Conservation (phyloP, 2,329 filamentous ascomycete genomes). For the Xylariales sp. region DNA sequence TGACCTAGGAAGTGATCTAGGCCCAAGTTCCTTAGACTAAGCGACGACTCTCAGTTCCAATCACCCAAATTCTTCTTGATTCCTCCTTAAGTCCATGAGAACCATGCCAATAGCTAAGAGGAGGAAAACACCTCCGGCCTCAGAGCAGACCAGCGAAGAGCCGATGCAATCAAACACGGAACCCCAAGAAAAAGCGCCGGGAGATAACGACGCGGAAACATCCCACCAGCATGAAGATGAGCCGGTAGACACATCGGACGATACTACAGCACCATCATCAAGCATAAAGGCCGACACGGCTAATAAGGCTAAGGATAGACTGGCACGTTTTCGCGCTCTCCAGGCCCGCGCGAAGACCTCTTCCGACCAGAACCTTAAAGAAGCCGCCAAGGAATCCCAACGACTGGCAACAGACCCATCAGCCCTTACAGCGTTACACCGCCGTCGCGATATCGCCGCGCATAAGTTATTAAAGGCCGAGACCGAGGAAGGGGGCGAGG, state of each 20-base stretch:
- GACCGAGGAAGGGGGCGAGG: constrained; percentile 83
- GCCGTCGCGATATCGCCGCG: constrained; percentile 86
- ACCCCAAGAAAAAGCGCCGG: constrained; percentile 35
- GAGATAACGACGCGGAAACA: constrained; percentile 34
- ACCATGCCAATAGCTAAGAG: constrained; percentile 59
- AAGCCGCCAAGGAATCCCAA: constrained; percentile 84
- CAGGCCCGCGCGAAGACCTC: constrained; percentile 82
- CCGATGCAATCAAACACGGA: constrained; percentile 42
- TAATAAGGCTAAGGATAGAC: constrained; percentile 70
- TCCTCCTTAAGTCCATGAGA: background rate
- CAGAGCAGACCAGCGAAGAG: constrained; percentile 39
- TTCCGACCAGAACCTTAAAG: constrained; percentile 80
- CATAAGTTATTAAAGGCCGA: constrained; percentile 96
- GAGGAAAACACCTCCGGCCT: constrained; percentile 53
- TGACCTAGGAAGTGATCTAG: too few relatives aligned
- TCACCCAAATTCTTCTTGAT: constrained; percentile 4
- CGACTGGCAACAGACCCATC: constrained; percentile 81
- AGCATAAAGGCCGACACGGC: constrained; percentile 36
- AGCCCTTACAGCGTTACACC: constrained; percentile 80
- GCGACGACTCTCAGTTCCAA: background rate
- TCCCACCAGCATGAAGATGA: constrained; percentile 25
- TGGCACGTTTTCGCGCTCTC: constrained; percentile 87
- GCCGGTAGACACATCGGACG: constrained; percentile 4
- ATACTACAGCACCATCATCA: constrained; percentile 27
- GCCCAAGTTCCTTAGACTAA: background rate